Conservation (phyloP, 192 early-diverging fungal genomes). For the Coemansia sp. region DNA sequence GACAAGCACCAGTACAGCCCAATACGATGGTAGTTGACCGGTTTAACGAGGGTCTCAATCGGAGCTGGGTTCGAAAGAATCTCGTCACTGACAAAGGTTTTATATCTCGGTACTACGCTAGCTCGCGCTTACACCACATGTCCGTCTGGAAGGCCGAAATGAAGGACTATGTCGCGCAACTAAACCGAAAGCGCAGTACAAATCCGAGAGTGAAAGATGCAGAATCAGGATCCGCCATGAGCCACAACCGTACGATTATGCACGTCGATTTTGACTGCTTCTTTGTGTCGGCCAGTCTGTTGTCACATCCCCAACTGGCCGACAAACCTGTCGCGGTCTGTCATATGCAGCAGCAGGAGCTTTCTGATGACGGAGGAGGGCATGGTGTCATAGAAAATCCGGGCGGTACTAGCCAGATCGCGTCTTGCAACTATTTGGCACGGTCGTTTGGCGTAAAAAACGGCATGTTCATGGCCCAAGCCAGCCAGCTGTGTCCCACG, state of each 20-base stretch:
- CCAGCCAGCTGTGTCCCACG: conserved; percentile 68
- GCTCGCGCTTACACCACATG: conserved; percentile 78
- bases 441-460: conserved; percentile 76
- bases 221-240: neutral
- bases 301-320: conserved; percentile 67
- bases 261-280: conserved; percentile 97
- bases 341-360: conserved; percentile 56
- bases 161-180: conserved; percentile 59
- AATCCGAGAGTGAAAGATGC: neutral
- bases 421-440: conserved; percentile 88
- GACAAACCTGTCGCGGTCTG: conserved; percentile 74
- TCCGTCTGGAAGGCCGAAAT: conserved; percentile 84
- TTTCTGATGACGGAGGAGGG: neutral
- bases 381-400: neutral
- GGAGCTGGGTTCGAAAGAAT: conserved; percentile 48
- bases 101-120: conserved; percentile 66
- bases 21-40: conserved; percentile 26
- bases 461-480: conserved; percentile 78
- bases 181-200: conserved; percentile 15
- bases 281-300: conserved; percentile 83
- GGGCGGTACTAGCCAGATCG: conserved; percentile 64
- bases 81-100: conserved; percentile 58
- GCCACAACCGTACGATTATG: conserved; percentile 58
- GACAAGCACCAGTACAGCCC: neutral
- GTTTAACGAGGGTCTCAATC: conserved; percentile 44